Percentiles rank a stretch among this genome's conserved stretches.
These are phyloP conservation scores for Gentiana straminea DNA, from an alignment of 257 asterid species.

Conservation along the genomic window DNA sequence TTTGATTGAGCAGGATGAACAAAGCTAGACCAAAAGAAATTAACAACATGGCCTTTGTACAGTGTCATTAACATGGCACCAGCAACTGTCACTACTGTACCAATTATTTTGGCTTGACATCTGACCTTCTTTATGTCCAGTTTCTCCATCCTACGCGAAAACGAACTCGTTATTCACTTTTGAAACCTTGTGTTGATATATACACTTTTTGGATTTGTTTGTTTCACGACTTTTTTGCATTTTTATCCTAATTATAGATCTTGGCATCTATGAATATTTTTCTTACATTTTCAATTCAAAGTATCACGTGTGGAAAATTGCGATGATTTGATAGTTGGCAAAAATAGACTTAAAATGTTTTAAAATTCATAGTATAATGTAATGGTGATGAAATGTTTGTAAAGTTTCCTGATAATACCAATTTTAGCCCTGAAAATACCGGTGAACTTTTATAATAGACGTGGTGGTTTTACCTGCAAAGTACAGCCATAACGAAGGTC, in stretches of 20 bases:
- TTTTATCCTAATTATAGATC: too few species aligned
- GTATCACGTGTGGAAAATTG: too few species aligned
- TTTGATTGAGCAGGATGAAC: constrained; percentile 20
- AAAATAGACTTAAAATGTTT: too few species aligned
- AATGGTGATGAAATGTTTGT: too few species aligned
- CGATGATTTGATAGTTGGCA: too few species aligned
- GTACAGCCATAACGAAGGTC: constrained; percentile 77
- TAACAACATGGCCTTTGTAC: constrained; percentile 67
- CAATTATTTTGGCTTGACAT: constrained; percentile 73
- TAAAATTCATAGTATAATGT: too few species aligned
- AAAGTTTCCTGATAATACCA: too few species aligned
- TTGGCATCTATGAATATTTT: too few species aligned
- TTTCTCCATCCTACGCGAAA: constrained; percentile 53
- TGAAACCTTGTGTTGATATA: too few species aligned
- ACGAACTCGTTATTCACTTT: not conserved
- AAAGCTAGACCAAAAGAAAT: constrained; percentile 51
- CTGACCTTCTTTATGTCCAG: constrained; percentile 47
- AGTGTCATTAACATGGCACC: constrained; percentile 94
- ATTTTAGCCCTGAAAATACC: too few species aligned
- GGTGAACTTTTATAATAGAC: not conserved
- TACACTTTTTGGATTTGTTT: not conserved
- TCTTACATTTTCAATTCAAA: too few species aligned
- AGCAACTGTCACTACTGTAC: constrained; percentile 54
- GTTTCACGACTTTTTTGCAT: too few species aligned
- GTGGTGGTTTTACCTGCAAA: constrained; percentile 38